These are phyloP conservation scores for Nakazawaea siamensis DNA, from an alignment of 805 yeast genomes.

Conservation along the genomic window DNA sequence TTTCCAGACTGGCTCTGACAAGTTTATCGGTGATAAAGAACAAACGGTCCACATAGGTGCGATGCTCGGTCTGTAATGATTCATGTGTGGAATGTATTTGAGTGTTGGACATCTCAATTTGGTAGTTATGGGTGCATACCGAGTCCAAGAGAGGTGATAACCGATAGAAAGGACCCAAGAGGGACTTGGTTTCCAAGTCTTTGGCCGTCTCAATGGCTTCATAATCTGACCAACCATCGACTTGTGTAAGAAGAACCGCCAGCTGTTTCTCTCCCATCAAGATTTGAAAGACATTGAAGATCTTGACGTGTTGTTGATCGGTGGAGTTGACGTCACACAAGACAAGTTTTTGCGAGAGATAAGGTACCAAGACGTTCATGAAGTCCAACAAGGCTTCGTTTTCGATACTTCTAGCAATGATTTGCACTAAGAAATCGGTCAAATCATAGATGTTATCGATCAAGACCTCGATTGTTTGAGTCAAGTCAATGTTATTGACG, in stretches of 20 bases:
- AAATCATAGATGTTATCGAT: constrained; percentile 16
- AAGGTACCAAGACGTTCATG: constrained; percentile 42
- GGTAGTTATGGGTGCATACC: constrained; percentile 39
- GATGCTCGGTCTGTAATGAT: constrained; percentile 58
- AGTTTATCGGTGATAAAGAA: constrained; percentile 66
- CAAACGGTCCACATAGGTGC: constrained; percentile 49
- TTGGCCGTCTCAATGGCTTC: constrained; percentile 36
- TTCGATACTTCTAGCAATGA: constrained; percentile 50
- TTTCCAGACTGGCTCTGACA: constrained; percentile 59
- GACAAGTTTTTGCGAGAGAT: constrained; percentile 28
- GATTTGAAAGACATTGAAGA: constrained; percentile 47
- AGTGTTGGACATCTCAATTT: constrained; percentile 24
- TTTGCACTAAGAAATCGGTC: constrained; percentile 44
- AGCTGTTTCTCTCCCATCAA: constrained; percentile 53
- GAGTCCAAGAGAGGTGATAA: constrained; percentile 63
- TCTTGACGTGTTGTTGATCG: constrained; percentile 34
- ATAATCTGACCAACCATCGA: constrained; percentile 41
- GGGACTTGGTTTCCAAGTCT: constrained; percentile 50
- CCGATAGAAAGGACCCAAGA: constrained; percentile 71
- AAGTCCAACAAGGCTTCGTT: constrained; percentile 61
- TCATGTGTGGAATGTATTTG: constrained; percentile 45
- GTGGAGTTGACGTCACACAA: constrained; percentile 39
- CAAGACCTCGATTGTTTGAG: constrained; percentile 19
- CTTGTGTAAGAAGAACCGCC: constrained; percentile 49
- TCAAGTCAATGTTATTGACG: constrained; percentile 27